Evolutionary conservation across 495 filamentous ascomycete genomes (phyloP).

Genomic region (Aspergillus cavernicola): DNA sequence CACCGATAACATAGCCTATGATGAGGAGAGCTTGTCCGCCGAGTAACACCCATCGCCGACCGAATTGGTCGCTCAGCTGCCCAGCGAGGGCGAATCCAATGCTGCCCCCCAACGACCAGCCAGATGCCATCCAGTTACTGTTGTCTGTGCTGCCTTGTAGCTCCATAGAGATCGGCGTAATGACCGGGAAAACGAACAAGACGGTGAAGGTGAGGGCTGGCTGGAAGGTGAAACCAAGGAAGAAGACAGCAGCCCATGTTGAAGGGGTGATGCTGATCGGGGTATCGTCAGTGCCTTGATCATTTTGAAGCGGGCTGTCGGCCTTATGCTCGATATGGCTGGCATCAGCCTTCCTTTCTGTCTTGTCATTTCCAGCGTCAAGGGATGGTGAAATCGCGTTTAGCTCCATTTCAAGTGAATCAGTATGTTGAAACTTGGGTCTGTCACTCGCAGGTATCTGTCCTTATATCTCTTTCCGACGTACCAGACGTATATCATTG

Average conservation of each 20-base stretch:
- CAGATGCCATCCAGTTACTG: neutral
- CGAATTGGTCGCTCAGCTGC: neutral
- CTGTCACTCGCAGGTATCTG: too few relatives aligned
- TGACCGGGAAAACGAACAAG: neutral
- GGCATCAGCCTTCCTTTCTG: too few relatives aligned
- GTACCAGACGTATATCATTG: too few relatives aligned
- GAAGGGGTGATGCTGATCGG: neutral
- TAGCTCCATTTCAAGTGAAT: too few relatives aligned
- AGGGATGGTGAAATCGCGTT: too few relatives aligned
- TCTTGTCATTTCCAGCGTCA: too few relatives aligned
- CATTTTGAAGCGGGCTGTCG: too few relatives aligned
- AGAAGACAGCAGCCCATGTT: neutral
- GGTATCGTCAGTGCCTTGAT: too few relatives aligned
- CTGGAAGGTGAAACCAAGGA: neutral
- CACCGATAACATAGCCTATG: neutral
- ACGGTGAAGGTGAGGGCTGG: neutral
- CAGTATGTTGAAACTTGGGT: too few relatives aligned
- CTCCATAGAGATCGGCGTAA: neutral
- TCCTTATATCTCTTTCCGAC: too few relatives aligned
- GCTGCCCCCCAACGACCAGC: neutral
- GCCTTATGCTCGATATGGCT: too few relatives aligned
- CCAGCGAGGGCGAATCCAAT: neutral
- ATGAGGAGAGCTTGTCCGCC: neutral
- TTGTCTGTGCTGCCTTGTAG: neutral
- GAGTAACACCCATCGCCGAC: neutral